Percentiles rank a stretch among this genome's conserved stretches.
phyloP scores from a whole-genome alignment of 2,329 filamentous ascomycete species.

The Myriangium duriaei region DNA sequence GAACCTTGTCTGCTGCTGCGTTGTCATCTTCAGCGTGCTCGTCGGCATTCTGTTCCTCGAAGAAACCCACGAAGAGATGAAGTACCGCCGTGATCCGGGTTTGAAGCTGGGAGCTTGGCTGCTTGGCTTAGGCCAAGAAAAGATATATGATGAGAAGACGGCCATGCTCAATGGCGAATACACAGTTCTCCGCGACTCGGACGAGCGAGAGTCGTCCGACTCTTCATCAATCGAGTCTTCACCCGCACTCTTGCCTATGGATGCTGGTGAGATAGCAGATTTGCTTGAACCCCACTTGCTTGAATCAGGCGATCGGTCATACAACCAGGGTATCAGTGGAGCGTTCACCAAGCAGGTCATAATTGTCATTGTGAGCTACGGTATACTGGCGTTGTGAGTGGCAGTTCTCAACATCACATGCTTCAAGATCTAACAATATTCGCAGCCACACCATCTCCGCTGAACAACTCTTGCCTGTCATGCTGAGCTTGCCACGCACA shows the following conservation, averaged over 20 bases:
- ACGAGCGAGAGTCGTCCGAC: constrained; percentile 23
- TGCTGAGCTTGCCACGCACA: constrained; percentile 60
- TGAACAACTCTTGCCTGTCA: constrained; percentile 84
- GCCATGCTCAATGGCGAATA: constrained; percentile 24
- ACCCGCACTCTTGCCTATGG: constrained; percentile 30
- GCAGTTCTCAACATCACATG: too few species aligned
- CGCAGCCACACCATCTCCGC: constrained; percentile 89
- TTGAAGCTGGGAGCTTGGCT: constrained; percentile 66
- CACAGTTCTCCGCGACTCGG: constrained; percentile 45
- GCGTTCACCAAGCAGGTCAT: constrained; percentile 78
- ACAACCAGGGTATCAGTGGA: constrained; percentile 32
- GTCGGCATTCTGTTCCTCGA: constrained; percentile 80
- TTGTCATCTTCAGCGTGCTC: constrained; percentile 62
- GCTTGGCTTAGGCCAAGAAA: constrained; percentile 16
- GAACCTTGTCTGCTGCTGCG: constrained; percentile 76
- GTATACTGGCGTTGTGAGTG: constrained; percentile 83
- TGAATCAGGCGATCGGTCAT: constrained; percentile 9
- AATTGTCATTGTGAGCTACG: constrained; percentile 78
- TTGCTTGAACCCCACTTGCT: background rate
- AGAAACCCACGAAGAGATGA: constrained; percentile 82
- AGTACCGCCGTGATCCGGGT: constrained; percentile 61
- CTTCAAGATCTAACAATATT: constrained; percentile 2
- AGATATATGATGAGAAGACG: constrained; percentile 13
- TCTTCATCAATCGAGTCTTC: constrained; percentile 51
- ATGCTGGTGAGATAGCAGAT: background rate